phyloP scores from a whole-genome alignment of 768 basidiomycete species.

The Candolleomyces aberdarensis region DNA sequence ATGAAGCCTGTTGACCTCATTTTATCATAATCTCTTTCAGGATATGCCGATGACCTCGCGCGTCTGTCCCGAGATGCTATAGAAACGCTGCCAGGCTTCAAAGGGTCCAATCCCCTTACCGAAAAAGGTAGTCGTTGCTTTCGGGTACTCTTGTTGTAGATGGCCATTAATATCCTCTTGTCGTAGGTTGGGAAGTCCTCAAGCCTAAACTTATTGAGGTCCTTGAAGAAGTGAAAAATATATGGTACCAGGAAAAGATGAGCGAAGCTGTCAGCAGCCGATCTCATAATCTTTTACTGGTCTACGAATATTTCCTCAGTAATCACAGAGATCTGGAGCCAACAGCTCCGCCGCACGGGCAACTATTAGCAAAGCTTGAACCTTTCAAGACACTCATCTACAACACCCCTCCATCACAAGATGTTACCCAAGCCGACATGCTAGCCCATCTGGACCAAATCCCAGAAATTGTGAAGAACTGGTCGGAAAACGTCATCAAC shows the following conservation, averaged over 20 bases:
- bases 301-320: not conserved
- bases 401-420: not conserved
- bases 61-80: not conserved
- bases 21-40: not conserved
- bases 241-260: not conserved
- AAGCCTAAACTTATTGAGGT: not conserved
- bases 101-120: not conserved
- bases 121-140: not conserved
- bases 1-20: not conserved
- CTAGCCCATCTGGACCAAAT: not conserved
- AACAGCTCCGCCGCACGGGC: not conserved
- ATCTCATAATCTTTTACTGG: not conserved
- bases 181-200: not conserved
- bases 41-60: not conserved
- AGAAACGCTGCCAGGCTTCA: not conserved
- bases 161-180: not conserved
- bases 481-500: not conserved
- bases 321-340: not conserved
- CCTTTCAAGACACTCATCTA: slow-evolving; percentile 5
- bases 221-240: not conserved
- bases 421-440: not conserved
- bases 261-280: not conserved
- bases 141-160: not conserved
- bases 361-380: not conserved
- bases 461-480: not conserved